phyloP scores from a whole-genome alignment of 257 asterid genomes.

The Salvia splendens region DNA sequence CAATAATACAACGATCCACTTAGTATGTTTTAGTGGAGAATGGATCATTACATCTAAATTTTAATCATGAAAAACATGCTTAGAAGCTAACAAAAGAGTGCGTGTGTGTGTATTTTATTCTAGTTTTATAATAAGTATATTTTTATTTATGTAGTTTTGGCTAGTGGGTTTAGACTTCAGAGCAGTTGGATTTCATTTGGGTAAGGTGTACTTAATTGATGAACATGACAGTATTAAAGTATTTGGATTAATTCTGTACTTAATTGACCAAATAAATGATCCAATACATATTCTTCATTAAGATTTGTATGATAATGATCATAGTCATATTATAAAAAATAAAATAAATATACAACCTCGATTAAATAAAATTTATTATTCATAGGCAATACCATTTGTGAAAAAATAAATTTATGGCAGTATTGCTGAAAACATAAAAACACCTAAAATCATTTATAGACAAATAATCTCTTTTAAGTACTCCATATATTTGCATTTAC shows the following conservation, averaged over 20 bases:
- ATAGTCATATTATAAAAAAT: too few relatives aligned
- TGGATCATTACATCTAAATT: conserved; percentile 41
- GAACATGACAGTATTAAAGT: background rate
- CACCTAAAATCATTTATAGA: too few relatives aligned
- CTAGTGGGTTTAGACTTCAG: conserved; percentile 1
- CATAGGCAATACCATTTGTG: too few relatives aligned
- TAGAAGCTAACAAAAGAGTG: conserved; percentile 79
- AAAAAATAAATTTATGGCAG: background rate
- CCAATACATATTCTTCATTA: too few relatives aligned
- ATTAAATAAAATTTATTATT: too few relatives aligned
- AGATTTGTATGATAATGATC: too few relatives aligned
- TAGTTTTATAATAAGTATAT: background rate
- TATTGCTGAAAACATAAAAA: background rate
- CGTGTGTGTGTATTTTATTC: background rate
- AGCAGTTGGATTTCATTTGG: conserved; percentile 12
- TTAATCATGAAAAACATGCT: conserved; percentile 82
- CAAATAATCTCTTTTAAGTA: too few relatives aligned
- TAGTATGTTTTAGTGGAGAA: conserved; percentile 43
- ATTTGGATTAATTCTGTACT: background rate
- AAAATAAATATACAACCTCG: too few relatives aligned
- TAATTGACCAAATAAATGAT: background rate
- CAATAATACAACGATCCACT: conserved; percentile 22
- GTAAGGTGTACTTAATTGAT: background rate
- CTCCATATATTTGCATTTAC: background rate
- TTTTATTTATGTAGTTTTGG: conserved; percentile 30